Evolutionary conservation across 2,329 filamentous ascomycete genomes (phyloP).

Genomic region (Aspergillus costaricaensis): DNA sequence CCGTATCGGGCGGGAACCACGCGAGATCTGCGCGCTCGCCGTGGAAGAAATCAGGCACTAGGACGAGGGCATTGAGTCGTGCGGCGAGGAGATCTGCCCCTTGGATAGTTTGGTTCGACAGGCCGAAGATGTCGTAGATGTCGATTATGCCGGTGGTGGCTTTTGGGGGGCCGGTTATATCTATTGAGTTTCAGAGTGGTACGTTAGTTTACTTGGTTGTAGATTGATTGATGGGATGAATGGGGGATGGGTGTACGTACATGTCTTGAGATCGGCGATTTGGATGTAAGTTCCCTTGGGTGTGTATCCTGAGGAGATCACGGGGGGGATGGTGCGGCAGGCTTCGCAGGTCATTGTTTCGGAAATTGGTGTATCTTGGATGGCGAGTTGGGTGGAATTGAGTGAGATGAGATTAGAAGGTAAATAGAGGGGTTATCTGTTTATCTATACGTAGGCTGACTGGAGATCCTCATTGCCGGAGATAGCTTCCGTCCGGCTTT

Average conservation of each 20-base stretch:
- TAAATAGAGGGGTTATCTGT: not conserved
- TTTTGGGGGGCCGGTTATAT: conserved; percentile 51
- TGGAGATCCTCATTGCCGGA: not conserved
- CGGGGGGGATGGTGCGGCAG: conserved; percentile 48
- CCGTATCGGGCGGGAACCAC: conserved; percentile 64
- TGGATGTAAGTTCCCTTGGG: conserved; percentile 60
- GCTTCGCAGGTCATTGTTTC: conserved; percentile 32
- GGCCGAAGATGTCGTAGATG: conserved; percentile 68
- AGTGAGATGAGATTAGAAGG: not conserved
- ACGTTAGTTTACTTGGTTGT: too few relatives aligned
- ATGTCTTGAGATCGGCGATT: conserved; percentile 59
- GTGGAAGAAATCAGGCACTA: conserved; percentile 48
- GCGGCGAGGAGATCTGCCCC: conserved; percentile 60
- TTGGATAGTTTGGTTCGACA: conserved; percentile 67
- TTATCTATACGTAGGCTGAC: too few relatives aligned
- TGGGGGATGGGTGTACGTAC: conserved; percentile 26
- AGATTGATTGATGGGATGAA: too few relatives aligned
- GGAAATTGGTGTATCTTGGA: too few relatives aligned
- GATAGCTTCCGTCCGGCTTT: not conserved
- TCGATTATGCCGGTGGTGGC: conserved; percentile 60
- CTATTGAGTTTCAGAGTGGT: conserved; percentile 2
- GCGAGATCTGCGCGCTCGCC: conserved; percentile 42
- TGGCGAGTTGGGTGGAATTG: not conserved
- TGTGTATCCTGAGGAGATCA: conserved; percentile 58
- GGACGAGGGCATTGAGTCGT: conserved; percentile 41